A percentile compares a stretch with the other conserved stretches of the same genome.
Evolutionary conservation across 2,329 filamentous ascomycete genomes (phyloP).

Genomic region (Nemania sp.): DNA sequence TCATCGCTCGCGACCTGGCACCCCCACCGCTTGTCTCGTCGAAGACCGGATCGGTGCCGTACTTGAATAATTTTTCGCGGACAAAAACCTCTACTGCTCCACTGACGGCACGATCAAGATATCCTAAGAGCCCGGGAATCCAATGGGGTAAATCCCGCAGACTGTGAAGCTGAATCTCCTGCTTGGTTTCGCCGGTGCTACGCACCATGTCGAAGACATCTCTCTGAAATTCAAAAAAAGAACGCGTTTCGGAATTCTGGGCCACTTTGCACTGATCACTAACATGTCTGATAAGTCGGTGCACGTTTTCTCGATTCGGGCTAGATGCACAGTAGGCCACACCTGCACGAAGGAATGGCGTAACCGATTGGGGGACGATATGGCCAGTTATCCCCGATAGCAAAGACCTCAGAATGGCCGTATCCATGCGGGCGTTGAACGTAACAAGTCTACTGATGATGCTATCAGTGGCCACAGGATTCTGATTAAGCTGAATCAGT

Average conservation of each 20-base stretch:
- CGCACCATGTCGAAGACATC: constrained; percentile 41
- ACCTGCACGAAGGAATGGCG: constrained; percentile 62
- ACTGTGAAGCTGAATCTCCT: constrained; percentile 37
- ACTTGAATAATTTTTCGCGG: constrained; percentile 47
- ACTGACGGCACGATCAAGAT: constrained; percentile 49
- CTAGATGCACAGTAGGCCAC: constrained; percentile 55
- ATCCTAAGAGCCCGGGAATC: constrained; percentile 55
- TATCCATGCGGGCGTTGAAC: constrained; percentile 54
- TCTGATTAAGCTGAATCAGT: constrained; percentile 65
- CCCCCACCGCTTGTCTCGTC: constrained; percentile 39
- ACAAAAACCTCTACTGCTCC: constrained; percentile 49
- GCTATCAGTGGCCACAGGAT: constrained; percentile 51
- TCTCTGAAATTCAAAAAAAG: constrained; percentile 52
- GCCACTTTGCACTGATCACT: constrained; percentile 48
- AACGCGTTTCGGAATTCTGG: constrained; percentile 52
- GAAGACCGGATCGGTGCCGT: constrained; percentile 37
- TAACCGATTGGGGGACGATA: constrained; percentile 49
- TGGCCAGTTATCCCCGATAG: constrained; percentile 57
- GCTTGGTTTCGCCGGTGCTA: constrained; percentile 35
- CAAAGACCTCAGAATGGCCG: constrained; percentile 56
- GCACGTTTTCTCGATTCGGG: constrained; percentile 40
- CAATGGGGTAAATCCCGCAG: constrained; percentile 48
- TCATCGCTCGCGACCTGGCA: constrained; percentile 38
- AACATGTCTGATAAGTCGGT: constrained; percentile 49
- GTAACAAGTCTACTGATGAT: constrained; percentile 63